phyloP scores from a whole-genome alignment of 1,139 yeast species.

The Debaryomyces psychrophilus region DNA sequence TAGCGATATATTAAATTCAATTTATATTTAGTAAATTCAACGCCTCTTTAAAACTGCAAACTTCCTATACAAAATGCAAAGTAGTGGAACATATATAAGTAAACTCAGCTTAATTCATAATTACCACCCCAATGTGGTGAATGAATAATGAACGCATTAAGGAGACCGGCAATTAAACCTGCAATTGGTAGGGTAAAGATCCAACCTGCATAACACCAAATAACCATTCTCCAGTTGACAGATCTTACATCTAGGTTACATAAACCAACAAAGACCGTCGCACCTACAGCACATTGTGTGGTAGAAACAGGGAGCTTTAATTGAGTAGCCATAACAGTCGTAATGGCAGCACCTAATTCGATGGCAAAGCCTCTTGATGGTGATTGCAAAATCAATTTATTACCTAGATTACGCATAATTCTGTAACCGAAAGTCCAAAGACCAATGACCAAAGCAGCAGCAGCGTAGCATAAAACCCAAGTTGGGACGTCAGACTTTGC shows the following conservation, averaged over 20 bases:
- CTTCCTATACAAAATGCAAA: neutral
- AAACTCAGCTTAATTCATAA: constrained; percentile 21
- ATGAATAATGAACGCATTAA: constrained; percentile 66
- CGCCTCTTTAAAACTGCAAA: neutral
- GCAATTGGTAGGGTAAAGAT: constrained; percentile 72
- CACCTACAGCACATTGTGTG: constrained; percentile 82
- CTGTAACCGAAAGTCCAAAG: constrained; percentile 75
- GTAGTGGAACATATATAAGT: neutral
- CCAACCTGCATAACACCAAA: constrained; percentile 77
- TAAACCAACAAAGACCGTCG: constrained; percentile 74
- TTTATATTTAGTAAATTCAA: neutral
- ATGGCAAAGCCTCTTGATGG: constrained; percentile 82
- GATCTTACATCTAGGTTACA: constrained; percentile 66
- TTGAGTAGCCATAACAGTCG: constrained; percentile 77
- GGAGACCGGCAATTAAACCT: constrained; percentile 69
- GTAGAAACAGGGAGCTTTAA: constrained; percentile 74
- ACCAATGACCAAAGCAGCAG: constrained; percentile 68
- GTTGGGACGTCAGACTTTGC: constrained; percentile 63
- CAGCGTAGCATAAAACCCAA: constrained; percentile 74
- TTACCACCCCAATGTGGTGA: constrained; percentile 59
- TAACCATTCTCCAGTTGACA: constrained; percentile 79
- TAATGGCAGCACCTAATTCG: constrained; percentile 79
- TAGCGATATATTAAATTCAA: neutral
- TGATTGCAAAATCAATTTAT: constrained; percentile 73
- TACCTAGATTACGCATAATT: constrained; percentile 73